Evolutionary conservation across 257 asterid species (phyloP).

Genomic region (Perilla frutescens): DNA sequence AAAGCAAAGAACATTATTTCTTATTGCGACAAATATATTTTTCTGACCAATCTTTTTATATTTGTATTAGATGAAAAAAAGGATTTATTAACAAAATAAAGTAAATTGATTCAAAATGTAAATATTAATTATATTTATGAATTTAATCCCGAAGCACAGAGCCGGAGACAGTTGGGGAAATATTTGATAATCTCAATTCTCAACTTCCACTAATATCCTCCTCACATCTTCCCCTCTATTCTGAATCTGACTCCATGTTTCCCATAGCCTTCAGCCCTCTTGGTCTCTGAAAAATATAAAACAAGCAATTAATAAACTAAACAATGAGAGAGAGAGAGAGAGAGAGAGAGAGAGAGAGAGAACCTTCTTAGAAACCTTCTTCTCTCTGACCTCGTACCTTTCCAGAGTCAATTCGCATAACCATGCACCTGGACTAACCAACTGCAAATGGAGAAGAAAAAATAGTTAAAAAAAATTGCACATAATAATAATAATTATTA

Average conservation of each 20-base stretch:
- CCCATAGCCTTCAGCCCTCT: constrained; percentile 77
- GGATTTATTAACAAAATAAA: no score
- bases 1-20: no score
- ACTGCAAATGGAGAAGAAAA: constrained; percentile 37
- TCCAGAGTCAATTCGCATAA: constrained; percentile 65
- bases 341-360: not conserved
- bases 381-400: constrained; percentile 68
- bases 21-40: no score
- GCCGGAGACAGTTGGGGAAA: not conserved
- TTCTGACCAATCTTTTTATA: no score
- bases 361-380: constrained; percentile 69
- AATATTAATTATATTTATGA: not conserved
- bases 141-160: constrained; percentile 23
- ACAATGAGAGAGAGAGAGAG: not conserved
- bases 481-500: no score
- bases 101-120: no score
- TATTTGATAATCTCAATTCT: not conserved
- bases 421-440: constrained; percentile 73
- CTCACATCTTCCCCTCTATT: constrained; percentile 35
- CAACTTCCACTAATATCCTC: constrained; percentile 2
- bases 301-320: not conserved
- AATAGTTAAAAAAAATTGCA: no score
- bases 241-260: constrained; percentile 63
- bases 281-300: constrained; percentile 49
- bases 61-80: no score